These are phyloP conservation scores for Drechmeria coniospora DNA, from an alignment of 2,329 filamentous ascomycete genomes.

Conservation along the genomic window DNA sequence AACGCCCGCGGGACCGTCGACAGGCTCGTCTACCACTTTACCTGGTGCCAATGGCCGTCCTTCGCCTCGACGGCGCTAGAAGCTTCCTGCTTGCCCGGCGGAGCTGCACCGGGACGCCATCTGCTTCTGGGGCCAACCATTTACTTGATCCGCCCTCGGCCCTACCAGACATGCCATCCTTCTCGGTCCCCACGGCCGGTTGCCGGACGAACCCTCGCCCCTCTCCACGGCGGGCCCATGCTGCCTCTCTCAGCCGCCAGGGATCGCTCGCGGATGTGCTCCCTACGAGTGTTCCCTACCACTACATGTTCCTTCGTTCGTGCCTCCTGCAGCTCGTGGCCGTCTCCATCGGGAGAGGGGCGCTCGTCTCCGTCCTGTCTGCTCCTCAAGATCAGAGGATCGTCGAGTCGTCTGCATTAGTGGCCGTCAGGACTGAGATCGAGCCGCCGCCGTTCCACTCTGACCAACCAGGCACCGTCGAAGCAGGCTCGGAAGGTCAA, in stretches of 20 bases:
- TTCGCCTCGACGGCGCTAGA: too few relatives aligned
- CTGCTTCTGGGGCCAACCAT: background rate
- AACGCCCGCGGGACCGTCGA: too few relatives aligned
- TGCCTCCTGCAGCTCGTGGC: constrained; percentile 5
- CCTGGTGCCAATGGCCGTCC: too few relatives aligned
- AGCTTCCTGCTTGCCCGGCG: too few relatives aligned
- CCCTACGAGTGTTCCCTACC: too few relatives aligned
- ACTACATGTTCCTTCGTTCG: too few relatives aligned
- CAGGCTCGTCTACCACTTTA: too few relatives aligned
- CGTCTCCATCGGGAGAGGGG: too few relatives aligned
- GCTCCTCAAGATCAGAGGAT: too few relatives aligned
- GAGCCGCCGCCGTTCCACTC: too few relatives aligned
- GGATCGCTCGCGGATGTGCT: background rate
- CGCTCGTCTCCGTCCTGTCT: too few relatives aligned
- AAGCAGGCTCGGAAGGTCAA: too few relatives aligned
- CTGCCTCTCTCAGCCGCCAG: background rate
- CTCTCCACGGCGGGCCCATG: background rate
- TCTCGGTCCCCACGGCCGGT: constrained; percentile 1
- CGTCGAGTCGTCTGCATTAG: constrained; percentile 15
- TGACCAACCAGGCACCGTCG: constrained; percentile 11
- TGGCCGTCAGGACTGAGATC: constrained; percentile 17
- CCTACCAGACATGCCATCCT: background rate
- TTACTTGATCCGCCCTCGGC: background rate
- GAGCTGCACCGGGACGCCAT: background rate
- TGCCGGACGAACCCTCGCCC: constrained; percentile 4